Evolutionary conservation across 352 stramenopile species (phyloP).

Genomic region (Phytophthora crassamura): DNA sequence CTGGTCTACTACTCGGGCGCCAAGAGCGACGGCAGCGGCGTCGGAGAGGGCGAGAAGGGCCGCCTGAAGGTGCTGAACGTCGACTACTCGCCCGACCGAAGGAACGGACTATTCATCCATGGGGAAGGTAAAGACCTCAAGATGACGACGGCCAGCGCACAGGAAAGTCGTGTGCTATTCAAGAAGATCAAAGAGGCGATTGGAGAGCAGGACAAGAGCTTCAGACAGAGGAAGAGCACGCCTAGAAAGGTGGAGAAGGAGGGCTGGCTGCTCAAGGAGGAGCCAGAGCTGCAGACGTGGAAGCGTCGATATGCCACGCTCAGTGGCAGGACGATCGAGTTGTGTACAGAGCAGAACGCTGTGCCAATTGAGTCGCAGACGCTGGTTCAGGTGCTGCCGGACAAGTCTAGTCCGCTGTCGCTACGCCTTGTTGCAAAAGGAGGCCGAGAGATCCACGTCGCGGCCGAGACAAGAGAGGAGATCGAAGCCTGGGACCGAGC

Average conservation of each 20-base stretch:
- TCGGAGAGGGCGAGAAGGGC: constrained; percentile 65
- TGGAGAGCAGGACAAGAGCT: constrained; percentile 38
- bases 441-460: constrained; percentile 20
- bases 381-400: constrained; percentile 33
- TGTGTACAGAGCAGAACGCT: constrained; percentile 45
- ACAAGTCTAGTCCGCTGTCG: constrained; percentile 29
- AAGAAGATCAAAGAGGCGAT: constrained; percentile 51
- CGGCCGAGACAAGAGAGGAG: constrained; percentile 39
- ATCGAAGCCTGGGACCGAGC: constrained; percentile 40
- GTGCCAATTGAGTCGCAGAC: constrained; percentile 38
- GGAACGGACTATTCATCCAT: constrained; percentile 64
- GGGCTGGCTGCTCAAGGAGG: constrained; percentile 63
- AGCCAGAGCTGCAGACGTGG: constrained; percentile 40
- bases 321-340: constrained; percentile 54
- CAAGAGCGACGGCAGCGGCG: constrained; percentile 41
- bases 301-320: constrained; percentile 67
- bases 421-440: constrained; percentile 21
- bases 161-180: constrained; percentile 66
- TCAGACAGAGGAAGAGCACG: constrained; percentile 7
- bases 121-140: constrained; percentile 67
- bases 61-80: constrained; percentile 60
- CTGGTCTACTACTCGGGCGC: constrained; percentile 64
- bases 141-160: constrained; percentile 60
- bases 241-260: constrained; percentile 17
- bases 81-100: constrained; percentile 52